These are phyloP conservation scores for Asterochloris erici DNA, from an alignment of 139 green algal species.

Conservation along the genomic window DNA sequence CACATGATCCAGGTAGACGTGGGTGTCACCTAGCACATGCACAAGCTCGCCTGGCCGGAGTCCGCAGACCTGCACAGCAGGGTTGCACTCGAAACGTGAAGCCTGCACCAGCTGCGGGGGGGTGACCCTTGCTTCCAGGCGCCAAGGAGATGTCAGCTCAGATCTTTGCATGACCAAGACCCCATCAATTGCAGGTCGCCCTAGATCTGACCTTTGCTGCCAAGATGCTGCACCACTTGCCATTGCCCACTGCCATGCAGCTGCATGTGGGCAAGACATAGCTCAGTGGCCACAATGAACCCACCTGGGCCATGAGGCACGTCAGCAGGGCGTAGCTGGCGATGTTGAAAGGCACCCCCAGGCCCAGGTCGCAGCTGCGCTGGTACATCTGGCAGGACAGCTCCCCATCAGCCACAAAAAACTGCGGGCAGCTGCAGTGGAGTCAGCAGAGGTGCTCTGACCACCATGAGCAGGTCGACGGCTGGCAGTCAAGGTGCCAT, in stretches of 20 bases:
- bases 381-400: constrained; percentile 99
- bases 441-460: neutral
- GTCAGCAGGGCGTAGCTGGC: constrained; percentile 96
- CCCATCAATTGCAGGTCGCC: neutral
- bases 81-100: neutral
- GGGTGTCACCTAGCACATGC: constrained; percentile 92
- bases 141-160: neutral
- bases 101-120: neutral
- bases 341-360: constrained; percentile 99
- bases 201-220: too few relatives aligned
- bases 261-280: neutral
- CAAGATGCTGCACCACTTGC: neutral
- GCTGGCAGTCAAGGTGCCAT: too few relatives aligned
- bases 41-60: constrained; percentile 92
- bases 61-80: constrained; percentile 65
- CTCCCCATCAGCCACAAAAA: constrained; percentile 96
- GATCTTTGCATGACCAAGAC: neutral
- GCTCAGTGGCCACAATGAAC: neutral
- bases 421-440: constrained; percentile 59
- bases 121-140: neutral
- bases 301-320: constrained; percentile 86
- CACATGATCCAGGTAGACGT: constrained; percentile 98
- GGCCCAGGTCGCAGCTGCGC: constrained; percentile 94
- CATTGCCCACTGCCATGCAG: neutral
- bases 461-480: neutral